These are phyloP conservation scores for Climacium dendroides DNA, from an alignment of 225 moss, liverwort and hornwort genomes.

Conservation along the genomic window DNA sequence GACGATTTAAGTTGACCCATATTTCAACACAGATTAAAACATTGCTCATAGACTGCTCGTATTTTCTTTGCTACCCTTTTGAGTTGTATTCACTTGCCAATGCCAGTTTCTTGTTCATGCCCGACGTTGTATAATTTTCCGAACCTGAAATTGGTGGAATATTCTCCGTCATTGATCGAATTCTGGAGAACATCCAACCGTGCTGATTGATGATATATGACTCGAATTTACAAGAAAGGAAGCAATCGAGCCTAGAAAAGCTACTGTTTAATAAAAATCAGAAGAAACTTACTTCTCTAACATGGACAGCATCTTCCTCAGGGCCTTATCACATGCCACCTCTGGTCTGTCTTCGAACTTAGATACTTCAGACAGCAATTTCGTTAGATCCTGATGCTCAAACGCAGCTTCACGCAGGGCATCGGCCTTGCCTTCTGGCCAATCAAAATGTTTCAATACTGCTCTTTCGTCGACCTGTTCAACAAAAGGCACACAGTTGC, in stretches of 20 bases:
- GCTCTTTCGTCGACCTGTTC: constrained; percentile 71
- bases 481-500: neutral
- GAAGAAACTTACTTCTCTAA: constrained; percentile 55
- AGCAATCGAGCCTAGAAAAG: neutral
- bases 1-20: neutral
- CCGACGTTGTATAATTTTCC: neutral
- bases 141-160: neutral
- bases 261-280: neutral
- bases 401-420: constrained; percentile 74
- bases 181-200: too few relatives aligned
- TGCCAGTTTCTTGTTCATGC: neutral
- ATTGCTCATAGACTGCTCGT: too few relatives aligned
- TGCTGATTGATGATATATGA: too few relatives aligned
- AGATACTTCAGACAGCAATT: constrained; percentile 37
- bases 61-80: neutral
- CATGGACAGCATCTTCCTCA: constrained; percentile 59
- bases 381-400: constrained; percentile 64
- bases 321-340: constrained; percentile 46
- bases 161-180: neutral
- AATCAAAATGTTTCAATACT: constrained; percentile 86
- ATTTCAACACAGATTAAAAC: too few relatives aligned
- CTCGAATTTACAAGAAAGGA: neutral
- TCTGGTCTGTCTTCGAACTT: constrained; percentile 38
- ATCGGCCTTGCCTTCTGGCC: constrained; percentile 82
- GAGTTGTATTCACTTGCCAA: neutral